Evolutionary conservation across 805 yeast species (phyloP).

Genomic region (Starmerella geochares): DNA sequence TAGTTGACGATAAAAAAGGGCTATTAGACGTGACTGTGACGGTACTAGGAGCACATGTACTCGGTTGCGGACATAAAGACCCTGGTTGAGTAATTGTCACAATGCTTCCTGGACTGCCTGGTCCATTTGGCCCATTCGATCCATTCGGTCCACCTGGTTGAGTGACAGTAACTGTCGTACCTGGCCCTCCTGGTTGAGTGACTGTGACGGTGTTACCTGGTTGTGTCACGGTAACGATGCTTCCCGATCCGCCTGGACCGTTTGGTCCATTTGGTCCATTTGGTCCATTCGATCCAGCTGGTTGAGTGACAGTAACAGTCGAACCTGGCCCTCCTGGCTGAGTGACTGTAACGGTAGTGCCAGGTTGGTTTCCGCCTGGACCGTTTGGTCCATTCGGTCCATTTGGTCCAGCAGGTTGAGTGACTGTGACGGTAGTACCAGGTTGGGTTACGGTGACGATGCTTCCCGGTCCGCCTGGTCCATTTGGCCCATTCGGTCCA

Average conservation of each 20-base stretch:
- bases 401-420: neutral
- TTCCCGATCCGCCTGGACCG: neutral
- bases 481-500: constrained; percentile 23
- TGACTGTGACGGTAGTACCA: neutral
- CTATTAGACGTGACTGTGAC: constrained; percentile 23
- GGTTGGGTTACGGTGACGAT: no score
- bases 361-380: no score
- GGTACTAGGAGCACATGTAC: constrained; percentile 12
- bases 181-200: constrained; percentile 16
- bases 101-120: constrained; percentile 17
- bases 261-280: neutral
- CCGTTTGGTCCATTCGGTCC: no score
- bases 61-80: constrained; percentile 11
- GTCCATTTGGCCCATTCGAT: constrained; percentile 19
- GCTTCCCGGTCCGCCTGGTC: constrained; percentile 10
- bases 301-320: neutral
- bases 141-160: constrained; percentile 17
- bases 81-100: constrained; percentile 15
- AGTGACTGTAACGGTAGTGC: no score
- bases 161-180: constrained; percentile 20
- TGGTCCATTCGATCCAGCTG: neutral
- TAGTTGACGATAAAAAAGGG: constrained; percentile 34
- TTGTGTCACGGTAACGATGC: no score
- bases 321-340: no score
- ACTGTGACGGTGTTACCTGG: constrained; percentile 2